A percentile compares a stretch with the other conserved stretches of the same genome.
These are phyloP conservation scores for Kluyveromyces sp. DNA, from an alignment of 1,139 yeast genomes.

Conservation along the genomic window DNA sequence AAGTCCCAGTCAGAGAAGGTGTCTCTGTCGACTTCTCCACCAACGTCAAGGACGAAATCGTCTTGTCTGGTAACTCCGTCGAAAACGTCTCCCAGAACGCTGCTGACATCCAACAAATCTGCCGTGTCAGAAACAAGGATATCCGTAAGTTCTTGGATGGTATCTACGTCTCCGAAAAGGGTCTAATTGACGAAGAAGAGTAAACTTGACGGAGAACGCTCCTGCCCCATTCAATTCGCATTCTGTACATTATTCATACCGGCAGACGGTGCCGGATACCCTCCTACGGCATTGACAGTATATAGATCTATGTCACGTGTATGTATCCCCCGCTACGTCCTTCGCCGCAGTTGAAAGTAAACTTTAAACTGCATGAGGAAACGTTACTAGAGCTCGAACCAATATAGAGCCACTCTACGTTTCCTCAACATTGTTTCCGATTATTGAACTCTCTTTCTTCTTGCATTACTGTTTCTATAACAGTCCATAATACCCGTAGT, in stretches of 20 bases:
- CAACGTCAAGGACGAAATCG: slow-evolving; percentile 88
- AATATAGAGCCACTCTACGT: slow-evolving; percentile 28
- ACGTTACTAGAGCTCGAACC: slow-evolving; percentile 30
- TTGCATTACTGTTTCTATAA: too few species aligned
- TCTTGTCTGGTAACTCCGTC: slow-evolving; percentile 90
- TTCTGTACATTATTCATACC: background rate
- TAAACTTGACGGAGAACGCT: slow-evolving; percentile 16
- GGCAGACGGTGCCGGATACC: background rate
- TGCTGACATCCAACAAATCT: slow-evolving; percentile 97
- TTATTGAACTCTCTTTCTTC: background rate
- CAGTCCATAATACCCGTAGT: background rate
- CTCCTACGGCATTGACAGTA: background rate
- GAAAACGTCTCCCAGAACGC: slow-evolving; percentile 98
- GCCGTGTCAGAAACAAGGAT: slow-evolving; percentile 99
- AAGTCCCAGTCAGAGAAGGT: slow-evolving; percentile 79
- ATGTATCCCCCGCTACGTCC: background rate
- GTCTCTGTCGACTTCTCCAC: slow-evolving; percentile 76
- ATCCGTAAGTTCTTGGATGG: slow-evolving; percentile 99
- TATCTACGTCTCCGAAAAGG: slow-evolving; percentile 98
- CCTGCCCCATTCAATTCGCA: background rate
- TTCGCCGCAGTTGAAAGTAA: background rate
- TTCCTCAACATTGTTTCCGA: slow-evolving; percentile 10
- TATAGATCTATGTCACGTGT: background rate
- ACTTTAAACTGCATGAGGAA: slow-evolving; percentile 12
- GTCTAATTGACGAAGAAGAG: slow-evolving; percentile 54